phyloP scores from a whole-genome alignment of 345 rosid species.

The Salix suchowensis region DNA sequence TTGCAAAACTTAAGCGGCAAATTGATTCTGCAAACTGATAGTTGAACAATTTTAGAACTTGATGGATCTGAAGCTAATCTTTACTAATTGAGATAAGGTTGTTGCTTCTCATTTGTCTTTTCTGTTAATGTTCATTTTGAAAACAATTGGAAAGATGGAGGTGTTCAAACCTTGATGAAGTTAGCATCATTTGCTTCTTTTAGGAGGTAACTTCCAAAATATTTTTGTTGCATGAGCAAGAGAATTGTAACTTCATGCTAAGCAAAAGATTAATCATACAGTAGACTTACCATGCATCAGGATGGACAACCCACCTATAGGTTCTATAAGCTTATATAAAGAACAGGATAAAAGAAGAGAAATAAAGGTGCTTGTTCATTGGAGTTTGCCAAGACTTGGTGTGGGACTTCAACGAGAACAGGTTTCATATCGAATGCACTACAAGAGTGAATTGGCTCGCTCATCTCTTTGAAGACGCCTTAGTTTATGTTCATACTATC shows the following conservation, averaged over 20 bases:
- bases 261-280: neutral
- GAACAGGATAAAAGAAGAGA: neutral
- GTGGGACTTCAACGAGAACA: neutral
- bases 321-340: neutral
- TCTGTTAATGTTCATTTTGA: neutral
- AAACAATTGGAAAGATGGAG: neutral
- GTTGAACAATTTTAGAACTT: neutral
- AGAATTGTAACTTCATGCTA: neutral
- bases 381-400: neutral
- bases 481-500: too few relatives aligned
- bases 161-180: neutral
- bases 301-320: neutral
- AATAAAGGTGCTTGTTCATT: neutral
- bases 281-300: neutral
- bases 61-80: neutral
- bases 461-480: too few relatives aligned
- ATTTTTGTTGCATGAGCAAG: neutral
- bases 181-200: neutral
- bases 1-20: neutral
- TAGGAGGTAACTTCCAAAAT: neutral
- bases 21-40: neutral
- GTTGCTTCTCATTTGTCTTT: neutral
- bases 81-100: neutral
- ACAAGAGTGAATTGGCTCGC: neutral
- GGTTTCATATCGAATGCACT: neutral